phyloP scores from a whole-genome alignment of 768 basidiomycete genomes.

The Lyophyllum decastes region DNA sequence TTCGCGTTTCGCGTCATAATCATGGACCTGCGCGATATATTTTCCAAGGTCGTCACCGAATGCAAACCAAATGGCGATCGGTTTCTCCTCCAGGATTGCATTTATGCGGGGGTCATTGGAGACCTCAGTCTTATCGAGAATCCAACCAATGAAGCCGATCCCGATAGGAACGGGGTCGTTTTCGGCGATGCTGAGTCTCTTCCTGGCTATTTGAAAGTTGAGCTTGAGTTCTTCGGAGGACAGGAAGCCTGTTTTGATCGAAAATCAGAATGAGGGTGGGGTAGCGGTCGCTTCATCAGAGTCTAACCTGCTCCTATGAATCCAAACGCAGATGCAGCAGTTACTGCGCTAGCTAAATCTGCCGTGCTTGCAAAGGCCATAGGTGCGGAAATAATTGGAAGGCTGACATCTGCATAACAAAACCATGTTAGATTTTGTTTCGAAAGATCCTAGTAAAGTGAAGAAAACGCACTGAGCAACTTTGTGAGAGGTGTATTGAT shows the following conservation, averaged over 20 bases:
- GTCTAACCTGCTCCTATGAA: conserved; percentile 49
- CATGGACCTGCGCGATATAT: conserved; percentile 54
- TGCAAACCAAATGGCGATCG: conserved; percentile 61
- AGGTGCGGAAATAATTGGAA: conserved; percentile 56
- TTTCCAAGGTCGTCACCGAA: conserved; percentile 52
- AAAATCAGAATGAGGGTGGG: too few relatives aligned
- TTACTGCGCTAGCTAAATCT: conserved; percentile 42
- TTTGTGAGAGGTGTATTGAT: conserved; percentile 8
- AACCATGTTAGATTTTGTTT: neutral
- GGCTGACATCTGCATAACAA: neutral
- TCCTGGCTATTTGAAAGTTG: conserved; percentile 39
- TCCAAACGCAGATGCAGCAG: conserved; percentile 55
- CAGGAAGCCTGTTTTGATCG: conserved; percentile 41
- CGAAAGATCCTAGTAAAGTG: neutral
- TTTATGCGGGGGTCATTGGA: conserved; percentile 37
- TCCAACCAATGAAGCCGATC: conserved; percentile 58
- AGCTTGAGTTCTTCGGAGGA: conserved; percentile 30
- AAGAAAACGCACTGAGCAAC: conserved; percentile 8
- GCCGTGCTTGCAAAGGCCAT: conserved; percentile 47
- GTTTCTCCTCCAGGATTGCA: conserved; percentile 44
- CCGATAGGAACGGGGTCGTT: conserved; percentile 48
- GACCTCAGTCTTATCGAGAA: conserved; percentile 41
- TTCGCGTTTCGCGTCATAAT: conserved; percentile 34
- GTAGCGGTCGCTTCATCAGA: too few relatives aligned
- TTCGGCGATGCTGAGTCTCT: conserved; percentile 26